Evolutionary conservation across 2,329 filamentous ascomycete species (phyloP), one percentile per base, ranked within the genome.

Genomic region (Alternaria metachromatica): DNA sequence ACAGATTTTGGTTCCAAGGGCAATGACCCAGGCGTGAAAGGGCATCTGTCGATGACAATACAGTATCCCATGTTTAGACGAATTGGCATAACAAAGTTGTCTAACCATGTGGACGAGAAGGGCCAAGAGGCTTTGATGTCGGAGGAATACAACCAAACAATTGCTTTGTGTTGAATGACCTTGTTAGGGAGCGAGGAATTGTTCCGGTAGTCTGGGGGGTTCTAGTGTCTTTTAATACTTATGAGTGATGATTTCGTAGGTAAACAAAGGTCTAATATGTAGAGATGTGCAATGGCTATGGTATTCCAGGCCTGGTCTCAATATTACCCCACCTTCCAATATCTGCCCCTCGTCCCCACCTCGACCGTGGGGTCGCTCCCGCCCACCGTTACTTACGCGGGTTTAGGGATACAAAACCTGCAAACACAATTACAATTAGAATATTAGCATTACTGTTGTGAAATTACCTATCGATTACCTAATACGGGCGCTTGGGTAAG

Each of bases 401-500:
- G 23, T 23, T 23, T 23, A 5, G 23, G 23, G 23, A 23, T 23
- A 23, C 23, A 23, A 23, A 23, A 23, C 23, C 23, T 23, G 4
- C 23, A 23, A 6, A 23, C 23, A 23, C 23, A 23, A 23, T 23
- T 5, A 33, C 5, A 28, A 23, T 23, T 5, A 33, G 1, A 28
- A 5, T 28, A 6, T n/a, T 23, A 11, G 2, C 6, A 12, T 23
- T 11, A 3, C 9, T 2, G 6, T 6, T 8, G 11, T 0, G 18
- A 23, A 21, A 7, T 18, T 5, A 4, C 2, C 6, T 28, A 63
- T 61, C 57, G 51, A 63, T 60, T 60, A 60, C 50, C 26, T 60
- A 63, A 63, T 55, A 56, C 23, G 61, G 61, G 61, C 61, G 57
- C 61, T 63, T 63, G 61, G 55, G 55, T 57, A 57, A 33, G 55